Evolutionary conservation across 768 basidiomycete genomes (phyloP).

Genomic region (Mycena epipterygia): DNA sequence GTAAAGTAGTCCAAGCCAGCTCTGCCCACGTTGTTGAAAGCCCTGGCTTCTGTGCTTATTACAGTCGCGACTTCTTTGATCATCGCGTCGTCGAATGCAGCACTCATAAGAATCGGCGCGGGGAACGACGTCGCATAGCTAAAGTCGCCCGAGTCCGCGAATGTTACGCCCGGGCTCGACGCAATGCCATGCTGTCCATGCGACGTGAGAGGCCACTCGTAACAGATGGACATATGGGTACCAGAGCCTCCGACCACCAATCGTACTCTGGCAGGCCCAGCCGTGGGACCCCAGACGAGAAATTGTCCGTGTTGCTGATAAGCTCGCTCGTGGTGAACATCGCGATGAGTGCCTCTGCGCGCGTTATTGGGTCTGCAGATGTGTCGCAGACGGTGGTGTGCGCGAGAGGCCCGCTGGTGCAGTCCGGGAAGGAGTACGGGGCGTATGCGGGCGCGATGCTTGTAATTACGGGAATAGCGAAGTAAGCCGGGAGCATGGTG

Average conservation of each 20-base stretch:
- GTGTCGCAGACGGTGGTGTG: constrained; percentile 64
- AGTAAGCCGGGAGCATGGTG: constrained; percentile 5
- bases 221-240: constrained; percentile 36
- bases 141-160: constrained; percentile 63
- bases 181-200: constrained; percentile 66
- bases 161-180: constrained; percentile 63
- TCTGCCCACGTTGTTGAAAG: constrained; percentile 65
- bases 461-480: background rate
- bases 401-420: constrained; percentile 57
- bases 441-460: constrained; percentile 13
- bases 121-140: constrained; percentile 73
- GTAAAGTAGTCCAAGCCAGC: too few species aligned
- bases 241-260: constrained; percentile 74
- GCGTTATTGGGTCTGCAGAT: constrained; percentile 55
- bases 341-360: constrained; percentile 63
- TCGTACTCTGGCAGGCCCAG: constrained; percentile 68
- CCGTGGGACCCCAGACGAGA: constrained; percentile 64
- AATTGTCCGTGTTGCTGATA: constrained; percentile 64
- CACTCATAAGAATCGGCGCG: constrained; percentile 66
- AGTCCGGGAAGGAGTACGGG: constrained; percentile 62
- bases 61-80: constrained; percentile 63
- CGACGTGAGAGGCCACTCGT: background rate
- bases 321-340: constrained; percentile 66
- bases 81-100: constrained; percentile 68
- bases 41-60: constrained; percentile 69